Evolutionary conservation across 345 rosid genomes (phyloP), one percentile per base, ranked within the genome.

Genomic region (Euphorbia pulcherrima): DNA sequence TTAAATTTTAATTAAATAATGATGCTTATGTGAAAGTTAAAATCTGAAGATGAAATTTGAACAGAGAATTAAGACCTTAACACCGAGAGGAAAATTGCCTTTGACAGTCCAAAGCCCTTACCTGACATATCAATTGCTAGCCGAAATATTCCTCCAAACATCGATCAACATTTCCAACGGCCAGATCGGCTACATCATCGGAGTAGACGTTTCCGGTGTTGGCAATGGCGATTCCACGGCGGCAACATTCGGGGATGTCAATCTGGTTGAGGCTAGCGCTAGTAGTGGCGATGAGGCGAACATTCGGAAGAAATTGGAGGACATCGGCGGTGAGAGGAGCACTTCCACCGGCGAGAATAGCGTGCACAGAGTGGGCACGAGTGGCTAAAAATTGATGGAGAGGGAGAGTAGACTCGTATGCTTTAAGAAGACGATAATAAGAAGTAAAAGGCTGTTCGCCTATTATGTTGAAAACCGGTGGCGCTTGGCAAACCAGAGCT

Each of bases 131-230:
- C 86, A 77, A 72, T 88, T 81, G 21, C 80, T 72, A 18, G 84
- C 83, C 3, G 93, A 78, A 30, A 88, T 69, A 54, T 77, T 83
- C 62, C 91, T 75, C 68, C 83, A 63, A 21, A 88, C 82, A 29
- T 82, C 86, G 1, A 86, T 69, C 48, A 86, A 74, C 80, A 90
- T 29, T n/a, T 1, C 86, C 88, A 8, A 88, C 84, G 1, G 92
- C 88, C 57, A 55, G 58, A 73, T 86, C 96, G 1, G 96, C 91
- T 0, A 67, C 83, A 39, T 86, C 87, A 14, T 76, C 85, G 1
- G 91, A 77, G 40, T 70, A 85, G 3, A 81, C 62, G 5, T 65
- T 68, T 20, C 85, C 86, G 8, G 86, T 80, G 52, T 81, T 80
- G 10, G 89, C 75, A 8, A 90, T 41, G 4, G 68, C 52, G 16